Evolutionary conservation across 1,284 basidiomycete genomes (phyloP).

Genomic region (Puccinia triticina): DNA sequence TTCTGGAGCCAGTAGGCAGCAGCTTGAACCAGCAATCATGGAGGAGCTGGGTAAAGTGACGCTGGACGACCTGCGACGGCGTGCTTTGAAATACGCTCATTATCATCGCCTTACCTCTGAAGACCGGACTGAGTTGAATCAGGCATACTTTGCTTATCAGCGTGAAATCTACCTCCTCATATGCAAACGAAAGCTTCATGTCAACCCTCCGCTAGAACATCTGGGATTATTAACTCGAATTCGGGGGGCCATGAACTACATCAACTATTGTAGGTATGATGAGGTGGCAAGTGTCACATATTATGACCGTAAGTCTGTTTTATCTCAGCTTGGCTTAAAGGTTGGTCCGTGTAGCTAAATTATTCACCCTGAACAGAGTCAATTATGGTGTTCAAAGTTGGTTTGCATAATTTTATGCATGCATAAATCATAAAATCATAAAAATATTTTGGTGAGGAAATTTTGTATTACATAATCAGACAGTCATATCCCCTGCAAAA

Average conservation of each 20-base stretch:
- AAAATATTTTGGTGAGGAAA: no score
- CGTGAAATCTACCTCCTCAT: background rate
- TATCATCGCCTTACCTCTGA: background rate
- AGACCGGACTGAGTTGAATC: background rate
- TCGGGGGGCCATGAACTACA: background rate
- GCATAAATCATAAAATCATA: no score
- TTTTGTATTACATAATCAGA: no score
- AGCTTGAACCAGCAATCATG: background rate
- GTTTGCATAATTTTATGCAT: no score
- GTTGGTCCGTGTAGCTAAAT: background rate
- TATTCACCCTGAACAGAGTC: no score
- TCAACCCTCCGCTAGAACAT: background rate
- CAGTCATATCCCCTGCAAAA: no score
- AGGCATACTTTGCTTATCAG: constrained; percentile 4
- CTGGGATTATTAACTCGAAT: background rate
- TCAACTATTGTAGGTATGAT: background rate
- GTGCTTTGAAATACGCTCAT: background rate
- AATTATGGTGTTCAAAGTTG: no score
- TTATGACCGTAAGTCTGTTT: background rate
- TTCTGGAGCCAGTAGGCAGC: background rate
- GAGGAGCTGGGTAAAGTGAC: background rate
- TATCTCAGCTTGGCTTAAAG: background rate
- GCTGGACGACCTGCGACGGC: background rate
- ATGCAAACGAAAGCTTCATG: background rate
- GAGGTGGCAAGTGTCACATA: background rate